Conservation (phyloP, 805 yeast genomes). For the Candida cerambycidarum region DNA sequence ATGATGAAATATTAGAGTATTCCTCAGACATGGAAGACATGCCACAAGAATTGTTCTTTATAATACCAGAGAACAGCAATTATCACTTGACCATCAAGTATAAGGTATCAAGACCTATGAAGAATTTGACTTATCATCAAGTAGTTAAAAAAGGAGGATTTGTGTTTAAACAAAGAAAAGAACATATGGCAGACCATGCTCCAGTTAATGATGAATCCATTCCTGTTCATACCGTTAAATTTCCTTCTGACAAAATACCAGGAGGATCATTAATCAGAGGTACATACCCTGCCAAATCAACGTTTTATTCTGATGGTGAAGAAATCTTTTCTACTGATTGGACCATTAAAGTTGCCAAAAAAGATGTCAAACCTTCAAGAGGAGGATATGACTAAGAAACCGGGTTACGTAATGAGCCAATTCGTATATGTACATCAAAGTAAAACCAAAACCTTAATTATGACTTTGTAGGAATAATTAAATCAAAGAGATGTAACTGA, state of each 20-base stretch:
- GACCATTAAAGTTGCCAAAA: conserved; percentile 22
- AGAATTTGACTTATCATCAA: conserved; percentile 25
- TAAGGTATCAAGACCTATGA: conserved; percentile 22
- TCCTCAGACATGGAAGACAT: conserved; percentile 24
- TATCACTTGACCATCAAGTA: conserved; percentile 26
- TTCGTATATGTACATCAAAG: no score
- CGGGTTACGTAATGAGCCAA: no score
- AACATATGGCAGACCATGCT: conserved; percentile 20
- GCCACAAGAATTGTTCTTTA: conserved; percentile 25
- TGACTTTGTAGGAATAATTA: no score
- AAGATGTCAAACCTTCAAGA: conserved; percentile 17
- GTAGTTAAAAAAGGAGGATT: conserved; percentile 28
- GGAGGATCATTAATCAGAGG: conserved; percentile 32
- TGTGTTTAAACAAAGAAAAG: conserved; percentile 21
- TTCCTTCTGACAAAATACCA: conserved; percentile 29
- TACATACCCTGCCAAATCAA: conserved; percentile 22
- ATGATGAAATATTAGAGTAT: conserved; percentile 21
- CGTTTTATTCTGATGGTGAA: conserved; percentile 20
- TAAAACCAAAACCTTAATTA: no score
- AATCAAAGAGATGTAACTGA: no score
- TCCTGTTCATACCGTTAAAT: conserved; percentile 19
- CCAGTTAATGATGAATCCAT: conserved; percentile 18
- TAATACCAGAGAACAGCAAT: conserved; percentile 25
- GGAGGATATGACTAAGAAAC: not conserved
- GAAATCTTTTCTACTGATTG: conserved; percentile 18